phyloP scores from a whole-genome alignment of 768 basidiomycete species.

The Hemileccinum impolitum region DNA sequence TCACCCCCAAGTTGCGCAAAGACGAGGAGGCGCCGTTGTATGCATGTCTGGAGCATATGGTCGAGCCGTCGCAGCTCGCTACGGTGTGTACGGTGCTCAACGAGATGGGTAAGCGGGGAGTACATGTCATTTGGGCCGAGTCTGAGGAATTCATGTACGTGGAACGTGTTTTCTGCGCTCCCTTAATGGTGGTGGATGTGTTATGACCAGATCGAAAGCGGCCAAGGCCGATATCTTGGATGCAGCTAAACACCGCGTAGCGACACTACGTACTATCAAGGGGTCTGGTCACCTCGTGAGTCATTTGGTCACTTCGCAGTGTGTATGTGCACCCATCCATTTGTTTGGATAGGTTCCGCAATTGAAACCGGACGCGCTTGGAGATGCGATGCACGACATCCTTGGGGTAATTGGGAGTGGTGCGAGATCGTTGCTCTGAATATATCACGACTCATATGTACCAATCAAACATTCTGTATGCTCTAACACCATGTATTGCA shows the following conservation, averaged over 20 bases:
- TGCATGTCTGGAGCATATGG: conserved; percentile 23
- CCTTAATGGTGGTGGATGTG: neutral
- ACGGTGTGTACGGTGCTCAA: conserved; percentile 15
- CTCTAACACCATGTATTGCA: neutral
- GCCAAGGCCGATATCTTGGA: conserved; percentile 29
- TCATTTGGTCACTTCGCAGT: neutral
- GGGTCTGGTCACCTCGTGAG: conserved; percentile 32
- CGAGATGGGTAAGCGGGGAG: conserved; percentile 8
- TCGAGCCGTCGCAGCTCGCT: conserved; percentile 23
- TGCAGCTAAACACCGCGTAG: conserved; percentile 21
- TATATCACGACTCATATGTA: neutral
- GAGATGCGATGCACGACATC: conserved; percentile 24
- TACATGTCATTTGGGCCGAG: conserved; percentile 31
- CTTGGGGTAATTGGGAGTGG: conserved; percentile 12
- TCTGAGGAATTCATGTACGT: conserved; percentile 30
- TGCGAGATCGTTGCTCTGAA: conserved; percentile 14
- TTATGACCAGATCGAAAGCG: conserved; percentile 16
- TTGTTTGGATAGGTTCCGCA: conserved; percentile 22
- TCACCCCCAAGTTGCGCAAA: conserved; percentile 25
- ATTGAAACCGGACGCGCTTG: conserved; percentile 28
- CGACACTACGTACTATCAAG: conserved; percentile 18
- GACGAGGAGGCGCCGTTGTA: conserved; percentile 31
- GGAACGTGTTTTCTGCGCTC: neutral
- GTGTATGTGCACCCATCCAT: too few relatives aligned
- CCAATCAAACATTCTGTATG: neutral